These are phyloP conservation scores for Pichia insulana DNA, from an alignment of 805 yeast genomes.

Conservation along the genomic window DNA sequence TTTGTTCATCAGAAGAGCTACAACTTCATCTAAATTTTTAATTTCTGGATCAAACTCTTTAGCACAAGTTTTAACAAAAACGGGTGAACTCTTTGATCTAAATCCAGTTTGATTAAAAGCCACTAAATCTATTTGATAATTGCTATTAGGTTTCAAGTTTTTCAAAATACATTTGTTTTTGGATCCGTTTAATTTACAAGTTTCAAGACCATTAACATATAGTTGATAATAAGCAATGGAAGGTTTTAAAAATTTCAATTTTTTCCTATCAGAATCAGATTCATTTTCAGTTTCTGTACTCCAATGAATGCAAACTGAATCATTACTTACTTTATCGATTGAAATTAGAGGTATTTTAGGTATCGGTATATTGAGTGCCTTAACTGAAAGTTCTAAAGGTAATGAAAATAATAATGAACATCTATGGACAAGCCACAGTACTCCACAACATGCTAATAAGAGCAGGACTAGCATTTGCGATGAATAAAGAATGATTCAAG, in stretches of 20 bases:
- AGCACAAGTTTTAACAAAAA: conserved; percentile 32
- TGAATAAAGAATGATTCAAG: too few species aligned
- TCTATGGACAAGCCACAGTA: conserved; percentile 26
- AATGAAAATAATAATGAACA: conserved; percentile 23
- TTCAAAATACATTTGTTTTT: conserved; percentile 30
- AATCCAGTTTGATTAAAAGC: conserved; percentile 32
- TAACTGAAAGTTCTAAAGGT: conserved; percentile 40
- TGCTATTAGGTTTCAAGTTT: conserved; percentile 27
- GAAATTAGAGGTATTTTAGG: conserved; percentile 50
- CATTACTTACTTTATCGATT: conserved; percentile 41
- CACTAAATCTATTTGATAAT: conserved; percentile 36
- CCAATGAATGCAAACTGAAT: conserved; percentile 48
- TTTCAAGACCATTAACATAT: conserved; percentile 33
- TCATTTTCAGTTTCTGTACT: conserved; percentile 21
- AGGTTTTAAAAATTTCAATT: conserved; percentile 19
- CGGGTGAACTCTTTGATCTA: conserved; percentile 33
- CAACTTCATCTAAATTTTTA: conserved; percentile 26
- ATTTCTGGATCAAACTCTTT: conserved; percentile 12
- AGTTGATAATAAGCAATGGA: conserved; percentile 29
- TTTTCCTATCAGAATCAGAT: neutral
- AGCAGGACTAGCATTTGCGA: conserved; percentile 14
- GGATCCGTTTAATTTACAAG: conserved; percentile 27
- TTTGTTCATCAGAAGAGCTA: conserved; percentile 28
- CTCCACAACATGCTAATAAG: conserved; percentile 18
- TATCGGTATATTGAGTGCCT: conserved; percentile 40